Base-by-base conservation (phyloP, 2,329 filamentous ascomycete genomes). In the Alternaria metachromatica region DNA sequence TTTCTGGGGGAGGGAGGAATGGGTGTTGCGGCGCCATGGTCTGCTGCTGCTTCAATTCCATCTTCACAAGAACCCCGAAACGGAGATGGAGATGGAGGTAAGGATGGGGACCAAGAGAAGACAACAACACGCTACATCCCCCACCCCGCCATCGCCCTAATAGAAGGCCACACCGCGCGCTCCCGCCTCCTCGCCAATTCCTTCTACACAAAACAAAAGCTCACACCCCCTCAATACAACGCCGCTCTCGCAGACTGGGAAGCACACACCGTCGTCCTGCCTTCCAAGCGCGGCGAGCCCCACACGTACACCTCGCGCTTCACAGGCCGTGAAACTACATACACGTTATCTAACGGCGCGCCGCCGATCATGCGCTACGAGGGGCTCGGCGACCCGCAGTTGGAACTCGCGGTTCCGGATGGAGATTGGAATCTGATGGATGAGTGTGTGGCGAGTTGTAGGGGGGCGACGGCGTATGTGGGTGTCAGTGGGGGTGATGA, bases 61-160 rank as follows among this genome's bases (percentile, higher is more conserved):
- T n/a, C 21, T 6, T 9, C 33, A 15, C 13, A 18, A 33, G 30
- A 45, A 41, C 23, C 10, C 20, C 2, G 21, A 3, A 9, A 28
- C 2, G 15, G 11, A 13, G 3, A 23, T 23, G 20, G 11, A 23
- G 20, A 25, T 7, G 20, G 8, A 37, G 1, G 12, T 21, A 13
- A 0, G 2, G 11, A 44, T 7, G 20, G 3, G 11, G 10, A 5
- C 48, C 2, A 51, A 21, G 12, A 33, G 20, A 25, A 4, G 3
- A 20, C 3, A 23, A 55, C n/a, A 50, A 57, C 44, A 5, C 60
- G 65, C 43, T 66, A 72, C 48, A 33, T 78, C n/a, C 76, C 76
- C 2, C 66, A 66, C 44, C 64, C 70, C 5, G 74, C 64, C 3
- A 63, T 79, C 18, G 72, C 65, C 11, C 60, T 79, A 20, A 43